Base-by-base conservation (phyloP, 2,329 filamentous ascomycete species). In the Penicillium sp. region DNA sequence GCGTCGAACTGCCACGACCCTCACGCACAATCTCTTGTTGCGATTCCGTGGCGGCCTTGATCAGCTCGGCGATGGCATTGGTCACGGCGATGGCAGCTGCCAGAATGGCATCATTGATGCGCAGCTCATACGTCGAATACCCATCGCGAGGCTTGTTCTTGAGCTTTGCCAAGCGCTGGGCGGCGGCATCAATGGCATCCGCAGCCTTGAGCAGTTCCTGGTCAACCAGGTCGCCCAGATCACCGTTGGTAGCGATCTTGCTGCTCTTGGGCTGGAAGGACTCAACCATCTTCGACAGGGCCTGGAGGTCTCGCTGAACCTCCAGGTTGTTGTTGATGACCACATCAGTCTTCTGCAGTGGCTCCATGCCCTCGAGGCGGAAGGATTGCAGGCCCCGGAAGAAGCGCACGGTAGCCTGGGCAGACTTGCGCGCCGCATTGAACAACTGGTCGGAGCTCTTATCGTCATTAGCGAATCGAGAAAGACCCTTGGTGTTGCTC, bases 251-350 rank as follows among this genome's bases (percentile, higher is more conserved):
- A 49, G 85, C 86, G 62, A 98, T 84, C 79, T 94, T 95, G 74
- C 84, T 88, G 64, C 90, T 91, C 76, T 91, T 93, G 0, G 94
- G 94, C 2, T 93, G 91, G 70, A 98, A 96, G 0, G 89, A 85
- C 74, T 99, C 95, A 1, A 94, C 92, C 52, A 96, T 82, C 81
- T 96, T 97, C 76, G 92, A 96, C 65, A 99, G 84, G 72, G 90
- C 91, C 79, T 98, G 94, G 54, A 99, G 83, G 67, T 96, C 92
- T 78, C 96, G 90, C 75, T 97, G 91, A 10, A 98, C 93, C 66
- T 99, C 95, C 65, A 96, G 91, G 78, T 96, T 98, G 82, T 90
- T 94, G 79, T 95, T 96, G 80, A 99, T 96, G 57, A 99, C 94
- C 37, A 98, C 92, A 63, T 98, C 94, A 2, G 92, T 96, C 86